Conservation (phyloP, 257 asterid genomes). For the Salvia rosmarinus region DNA sequence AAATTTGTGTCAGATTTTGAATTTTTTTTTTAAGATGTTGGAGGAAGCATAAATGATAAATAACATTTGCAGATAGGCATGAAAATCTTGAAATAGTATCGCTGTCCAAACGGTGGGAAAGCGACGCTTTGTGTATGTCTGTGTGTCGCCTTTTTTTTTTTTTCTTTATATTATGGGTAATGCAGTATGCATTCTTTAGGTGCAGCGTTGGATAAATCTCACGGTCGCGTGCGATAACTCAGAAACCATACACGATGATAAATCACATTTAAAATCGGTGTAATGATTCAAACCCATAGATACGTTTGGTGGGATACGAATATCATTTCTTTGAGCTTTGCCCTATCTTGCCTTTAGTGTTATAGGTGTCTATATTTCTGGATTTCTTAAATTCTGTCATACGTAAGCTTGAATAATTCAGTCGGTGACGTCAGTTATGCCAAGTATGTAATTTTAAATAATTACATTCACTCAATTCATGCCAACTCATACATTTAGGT, state of each 20-base stretch:
- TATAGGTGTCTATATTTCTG: background rate
- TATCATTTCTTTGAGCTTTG: no score
- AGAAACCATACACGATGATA: no score
- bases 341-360: slow-evolving; percentile 10
- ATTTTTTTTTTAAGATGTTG: no score
- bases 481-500: slow-evolving; percentile 35
- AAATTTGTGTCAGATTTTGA: no score
- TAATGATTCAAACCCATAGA: no score
- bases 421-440: background rate
- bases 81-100: background rate
- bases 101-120: slow-evolving; percentile 35
- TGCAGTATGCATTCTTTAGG: no score
- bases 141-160: background rate
- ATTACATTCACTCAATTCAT: slow-evolving; percentile 6
- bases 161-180: no score
- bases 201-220: no score
- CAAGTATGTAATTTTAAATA: slow-evolving; percentile 24
- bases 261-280: no score
- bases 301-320: no score
- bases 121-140: slow-evolving; percentile 7
- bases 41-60: no score
- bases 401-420: background rate
- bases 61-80: background rate
- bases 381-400: background rate
- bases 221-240: no score